These are phyloP conservation scores for Neocallimastix lanati DNA, from an alignment of 192 early-diverging fungal genomes.

Conservation along the genomic window DNA sequence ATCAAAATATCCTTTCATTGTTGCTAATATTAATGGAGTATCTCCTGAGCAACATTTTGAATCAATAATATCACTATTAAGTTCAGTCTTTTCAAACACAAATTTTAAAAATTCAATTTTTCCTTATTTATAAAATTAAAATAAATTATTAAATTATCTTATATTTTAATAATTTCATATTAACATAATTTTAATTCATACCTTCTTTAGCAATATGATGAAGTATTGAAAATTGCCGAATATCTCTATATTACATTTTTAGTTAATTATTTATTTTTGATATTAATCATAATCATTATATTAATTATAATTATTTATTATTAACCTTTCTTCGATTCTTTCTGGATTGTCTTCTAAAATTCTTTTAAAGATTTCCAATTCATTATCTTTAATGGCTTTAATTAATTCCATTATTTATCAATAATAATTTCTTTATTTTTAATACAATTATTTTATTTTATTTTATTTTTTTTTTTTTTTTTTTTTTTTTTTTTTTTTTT, in stretches of 20 bases:
- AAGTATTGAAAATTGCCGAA: neutral
- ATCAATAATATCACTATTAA: neutral
- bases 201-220: neutral
- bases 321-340: neutral
- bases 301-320: neutral
- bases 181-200: neutral
- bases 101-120: neutral
- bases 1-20: constrained; percentile 6
- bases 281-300: no score
- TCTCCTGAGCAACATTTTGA: constrained; percentile 20
- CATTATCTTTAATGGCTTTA: neutral
- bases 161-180: no score
- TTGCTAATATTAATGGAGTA: constrained; percentile 26
- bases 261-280: no score
- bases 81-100: neutral
- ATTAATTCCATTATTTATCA: neutral
- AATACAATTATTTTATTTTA: no score
- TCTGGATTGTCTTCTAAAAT: neutral
- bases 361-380: neutral
- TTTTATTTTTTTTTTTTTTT: no score
- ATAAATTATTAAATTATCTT: no score
- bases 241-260: neutral
- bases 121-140: no score
- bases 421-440: neutral
- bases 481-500: no score